phyloP scores from a whole-genome alignment of 2,329 filamentous ascomycete genomes.

The Penicillium verrucosum region DNA sequence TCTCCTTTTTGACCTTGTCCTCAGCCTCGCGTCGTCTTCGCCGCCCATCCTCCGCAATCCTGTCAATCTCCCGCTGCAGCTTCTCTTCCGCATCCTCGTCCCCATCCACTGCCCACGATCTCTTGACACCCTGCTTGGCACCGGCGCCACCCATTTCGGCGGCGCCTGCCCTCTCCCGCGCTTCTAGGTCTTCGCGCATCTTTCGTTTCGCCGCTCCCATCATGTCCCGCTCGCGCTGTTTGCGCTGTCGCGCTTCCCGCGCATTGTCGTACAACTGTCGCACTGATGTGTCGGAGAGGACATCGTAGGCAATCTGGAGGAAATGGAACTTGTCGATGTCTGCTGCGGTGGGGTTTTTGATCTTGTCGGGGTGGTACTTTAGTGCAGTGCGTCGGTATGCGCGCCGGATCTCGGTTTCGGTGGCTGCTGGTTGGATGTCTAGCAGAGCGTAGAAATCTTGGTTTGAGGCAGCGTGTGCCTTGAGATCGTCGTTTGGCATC shows the following conservation, averaged over 20 bases:
- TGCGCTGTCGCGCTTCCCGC: constrained; percentile 66
- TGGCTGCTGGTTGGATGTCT: constrained; percentile 61
- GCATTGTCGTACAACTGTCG: constrained; percentile 76
- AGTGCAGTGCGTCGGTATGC: constrained; percentile 82
- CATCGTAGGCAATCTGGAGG: constrained; percentile 80
- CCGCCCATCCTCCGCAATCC: constrained; percentile 53
- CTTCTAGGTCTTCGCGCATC: constrained; percentile 84
- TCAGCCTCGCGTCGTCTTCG: constrained; percentile 50
- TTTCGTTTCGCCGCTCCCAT: constrained; percentile 70
- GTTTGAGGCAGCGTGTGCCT: constrained; percentile 59
- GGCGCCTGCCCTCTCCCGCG: constrained; percentile 59
- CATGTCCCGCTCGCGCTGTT: constrained; percentile 66
- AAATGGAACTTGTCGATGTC: constrained; percentile 81
- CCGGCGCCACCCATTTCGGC: constrained; percentile 37
- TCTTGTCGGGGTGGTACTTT: constrained; percentile 94
- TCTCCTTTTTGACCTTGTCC: constrained; percentile 45
- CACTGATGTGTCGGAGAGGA: constrained; percentile 68
- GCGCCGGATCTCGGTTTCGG: constrained; percentile 71
- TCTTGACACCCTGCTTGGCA: constrained; percentile 54
- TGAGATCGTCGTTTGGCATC: constrained; percentile 43
- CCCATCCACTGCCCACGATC: constrained; percentile 47
- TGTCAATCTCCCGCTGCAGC: constrained; percentile 52
- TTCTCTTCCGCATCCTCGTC: constrained; percentile 48
- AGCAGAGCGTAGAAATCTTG: constrained; percentile 78
- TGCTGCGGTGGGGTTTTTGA: constrained; percentile 61